phyloP scores from a whole-genome alignment of 352 stramenopile genomes.

The Globisporangium canariense region DNA sequence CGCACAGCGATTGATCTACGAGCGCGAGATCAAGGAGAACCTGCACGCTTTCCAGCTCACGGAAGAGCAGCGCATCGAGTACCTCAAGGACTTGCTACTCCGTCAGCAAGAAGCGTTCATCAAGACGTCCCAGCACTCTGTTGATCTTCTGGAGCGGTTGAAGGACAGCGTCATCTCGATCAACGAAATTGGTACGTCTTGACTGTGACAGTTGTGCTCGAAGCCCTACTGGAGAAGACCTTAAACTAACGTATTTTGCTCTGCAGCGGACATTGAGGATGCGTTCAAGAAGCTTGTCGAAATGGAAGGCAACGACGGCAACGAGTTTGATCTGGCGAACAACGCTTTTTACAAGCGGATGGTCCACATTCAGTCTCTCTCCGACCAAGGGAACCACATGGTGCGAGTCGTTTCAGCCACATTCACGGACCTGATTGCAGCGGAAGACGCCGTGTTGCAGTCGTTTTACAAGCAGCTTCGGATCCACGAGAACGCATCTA shows the following conservation, averaged over 20 bases:
- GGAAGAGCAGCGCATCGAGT: constrained; percentile 80
- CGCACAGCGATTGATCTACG: constrained; percentile 55
- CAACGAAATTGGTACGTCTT: constrained; percentile 60
- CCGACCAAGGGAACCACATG: constrained; percentile 59
- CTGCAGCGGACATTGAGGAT: constrained; percentile 68
- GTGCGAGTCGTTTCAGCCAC: constrained; percentile 46
- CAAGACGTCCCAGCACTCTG: constrained; percentile 38
- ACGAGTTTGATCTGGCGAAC: constrained; percentile 42
- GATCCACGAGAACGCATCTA: constrained; percentile 35
- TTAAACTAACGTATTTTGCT: not conserved
- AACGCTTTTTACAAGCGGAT: constrained; percentile 71
- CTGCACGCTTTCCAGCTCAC: constrained; percentile 78
- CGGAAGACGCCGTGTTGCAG: constrained; percentile 48
- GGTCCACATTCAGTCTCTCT: constrained; percentile 64
- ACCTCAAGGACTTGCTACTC: constrained; percentile 72
- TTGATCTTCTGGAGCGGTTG: constrained; percentile 47
- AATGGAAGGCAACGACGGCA: constrained; percentile 38
- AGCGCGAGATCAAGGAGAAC: constrained; percentile 76
- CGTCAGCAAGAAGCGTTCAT: constrained; percentile 59
- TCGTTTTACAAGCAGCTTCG: constrained; percentile 57
- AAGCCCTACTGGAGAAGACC: not conserved
- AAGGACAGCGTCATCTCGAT: constrained; percentile 47
- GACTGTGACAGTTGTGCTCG: not conserved
- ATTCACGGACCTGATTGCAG: constrained; percentile 54
- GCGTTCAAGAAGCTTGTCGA: constrained; percentile 55